Evolutionary conservation across 495 filamentous ascomycete genomes (phyloP).

Genomic region (Xylaria cubensis): DNA sequence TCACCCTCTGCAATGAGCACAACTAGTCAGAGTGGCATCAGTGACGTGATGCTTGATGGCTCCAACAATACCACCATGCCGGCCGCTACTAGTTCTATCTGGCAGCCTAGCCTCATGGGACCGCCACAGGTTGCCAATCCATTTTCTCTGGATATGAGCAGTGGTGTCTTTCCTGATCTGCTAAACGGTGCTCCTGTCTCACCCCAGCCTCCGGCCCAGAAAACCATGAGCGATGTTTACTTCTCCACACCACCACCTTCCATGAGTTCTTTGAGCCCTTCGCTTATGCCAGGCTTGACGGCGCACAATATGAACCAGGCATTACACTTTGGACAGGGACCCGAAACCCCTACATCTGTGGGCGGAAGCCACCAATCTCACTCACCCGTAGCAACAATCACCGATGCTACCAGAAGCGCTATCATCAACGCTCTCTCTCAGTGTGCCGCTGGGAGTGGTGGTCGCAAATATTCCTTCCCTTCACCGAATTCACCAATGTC

Average conservation of each 20-base stretch:
- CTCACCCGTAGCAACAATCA: slow-evolving; percentile 73
- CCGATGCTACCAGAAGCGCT: slow-evolving; percentile 90
- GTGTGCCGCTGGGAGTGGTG: slow-evolving; percentile 72
- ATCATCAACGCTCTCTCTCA: slow-evolving; percentile 83
- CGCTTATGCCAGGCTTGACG: slow-evolving; percentile 57
- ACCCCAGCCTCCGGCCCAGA: slow-evolving; percentile 63
- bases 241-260: slow-evolving; percentile 70
- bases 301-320: slow-evolving; percentile 63
- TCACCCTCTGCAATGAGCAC: slow-evolving; percentile 95
- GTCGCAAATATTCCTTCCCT: slow-evolving; percentile 79
- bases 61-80: slow-evolving; percentile 63
- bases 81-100: slow-evolving; percentile 60
- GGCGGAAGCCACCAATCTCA: slow-evolving; percentile 65
- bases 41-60: slow-evolving; percentile 90
- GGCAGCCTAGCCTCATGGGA: slow-evolving; percentile 72
- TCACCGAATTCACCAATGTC: slow-evolving; percentile 70
- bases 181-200: slow-evolving; percentile 66
- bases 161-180: slow-evolving; percentile 64
- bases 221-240: slow-evolving; percentile 59
- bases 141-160: slow-evolving; percentile 66
- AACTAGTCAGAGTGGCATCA: slow-evolving; percentile 88
- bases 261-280: slow-evolving; percentile 66
- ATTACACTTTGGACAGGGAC: slow-evolving; percentile 64
- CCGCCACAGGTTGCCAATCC: slow-evolving; percentile 63
- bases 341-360: slow-evolving; percentile 74